A percentile compares a stretch with the other conserved stretches of the same genome.
These are phyloP conservation scores for Candida odintsovae DNA, from an alignment of 805 yeast species.

Conservation along the genomic window DNA sequence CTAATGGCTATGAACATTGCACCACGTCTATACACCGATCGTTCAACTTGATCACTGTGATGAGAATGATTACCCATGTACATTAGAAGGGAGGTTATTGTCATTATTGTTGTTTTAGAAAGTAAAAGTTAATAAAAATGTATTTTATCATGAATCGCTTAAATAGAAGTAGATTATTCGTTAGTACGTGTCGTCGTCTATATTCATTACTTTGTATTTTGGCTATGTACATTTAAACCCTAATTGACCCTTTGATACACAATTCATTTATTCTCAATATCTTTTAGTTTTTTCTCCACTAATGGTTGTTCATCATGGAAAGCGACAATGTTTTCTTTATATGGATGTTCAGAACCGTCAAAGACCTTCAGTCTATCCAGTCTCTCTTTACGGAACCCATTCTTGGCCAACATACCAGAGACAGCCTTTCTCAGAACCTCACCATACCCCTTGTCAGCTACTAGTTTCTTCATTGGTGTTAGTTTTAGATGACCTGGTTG, in stretches of 20 bases:
- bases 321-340: constrained; percentile 74
- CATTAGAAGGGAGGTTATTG: not conserved
- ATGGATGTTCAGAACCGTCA: constrained; percentile 88
- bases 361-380: constrained; percentile 78
- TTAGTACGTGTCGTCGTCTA: not conserved
- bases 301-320: constrained; percentile 71
- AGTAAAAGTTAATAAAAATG: not conserved
- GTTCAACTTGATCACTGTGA: constrained; percentile 32
- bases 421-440: constrained; percentile 86
- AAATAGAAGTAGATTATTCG: not conserved
- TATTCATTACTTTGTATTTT: not conserved
- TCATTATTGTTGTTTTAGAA: constrained; percentile 23
- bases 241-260: not conserved
- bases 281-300: constrained; percentile 37
- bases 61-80: not conserved
- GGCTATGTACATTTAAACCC: not conserved
- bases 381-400: constrained; percentile 71
- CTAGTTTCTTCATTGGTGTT: constrained; percentile 72
- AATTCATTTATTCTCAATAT: constrained; percentile 4
- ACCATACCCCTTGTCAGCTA: constrained; percentile 77
- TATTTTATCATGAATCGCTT: constrained; percentile 1
- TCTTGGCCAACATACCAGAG: constrained; percentile 93
- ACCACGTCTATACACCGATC: constrained; percentile 94
- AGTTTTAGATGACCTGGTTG: constrained; percentile 87
- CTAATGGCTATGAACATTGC: constrained; percentile 99